Percentiles rank a stretch among this genome's conserved stretches.
Conservation (phyloP, 2,329 filamentous ascomycete genomes). For the Karstenula rhodostoma region DNA sequence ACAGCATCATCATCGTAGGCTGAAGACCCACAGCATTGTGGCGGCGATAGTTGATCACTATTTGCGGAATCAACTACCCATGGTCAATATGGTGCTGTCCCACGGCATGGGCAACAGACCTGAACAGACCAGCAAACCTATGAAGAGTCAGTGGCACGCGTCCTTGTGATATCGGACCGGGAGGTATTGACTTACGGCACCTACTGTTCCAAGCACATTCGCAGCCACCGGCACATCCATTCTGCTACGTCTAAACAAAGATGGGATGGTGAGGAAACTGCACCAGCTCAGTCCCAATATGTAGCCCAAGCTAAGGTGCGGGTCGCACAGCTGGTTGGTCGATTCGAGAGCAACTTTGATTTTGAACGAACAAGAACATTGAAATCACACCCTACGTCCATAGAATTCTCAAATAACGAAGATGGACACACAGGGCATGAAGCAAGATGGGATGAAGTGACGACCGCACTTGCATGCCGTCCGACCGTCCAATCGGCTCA, state of each 20-base stretch:
- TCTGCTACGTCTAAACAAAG: background rate
- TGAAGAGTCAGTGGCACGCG: conserved; percentile 18
- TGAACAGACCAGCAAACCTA: conserved; percentile 71
- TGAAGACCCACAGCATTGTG: conserved; percentile 72
- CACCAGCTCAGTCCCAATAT: background rate
- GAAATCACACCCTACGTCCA: background rate
- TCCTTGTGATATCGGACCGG: background rate
- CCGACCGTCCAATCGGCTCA: conserved; percentile 3
- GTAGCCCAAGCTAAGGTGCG: background rate
- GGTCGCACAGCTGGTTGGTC: background rate
- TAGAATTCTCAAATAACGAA: background rate
- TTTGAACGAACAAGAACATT: background rate
- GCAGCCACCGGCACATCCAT: conserved; percentile 66
- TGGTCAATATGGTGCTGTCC: conserved; percentile 8
- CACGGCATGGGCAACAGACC: conserved; percentile 43
- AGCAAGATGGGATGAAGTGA: background rate
- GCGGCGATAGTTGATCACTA: conserved; percentile 71
- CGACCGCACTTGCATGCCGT: background rate
- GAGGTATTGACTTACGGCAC: conserved; percentile 56
- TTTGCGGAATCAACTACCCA: conserved; percentile 70
- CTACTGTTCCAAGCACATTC: conserved; percentile 67
- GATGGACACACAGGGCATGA: background rate
- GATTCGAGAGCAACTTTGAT: background rate
- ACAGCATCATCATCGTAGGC: conserved; percentile 76
- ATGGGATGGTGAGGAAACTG: conserved; percentile 6